Evolutionary conservation across 441 rosid species (phyloP), one percentile per base, ranked within the genome.

Genomic region (Macaranga tanarius): DNA sequence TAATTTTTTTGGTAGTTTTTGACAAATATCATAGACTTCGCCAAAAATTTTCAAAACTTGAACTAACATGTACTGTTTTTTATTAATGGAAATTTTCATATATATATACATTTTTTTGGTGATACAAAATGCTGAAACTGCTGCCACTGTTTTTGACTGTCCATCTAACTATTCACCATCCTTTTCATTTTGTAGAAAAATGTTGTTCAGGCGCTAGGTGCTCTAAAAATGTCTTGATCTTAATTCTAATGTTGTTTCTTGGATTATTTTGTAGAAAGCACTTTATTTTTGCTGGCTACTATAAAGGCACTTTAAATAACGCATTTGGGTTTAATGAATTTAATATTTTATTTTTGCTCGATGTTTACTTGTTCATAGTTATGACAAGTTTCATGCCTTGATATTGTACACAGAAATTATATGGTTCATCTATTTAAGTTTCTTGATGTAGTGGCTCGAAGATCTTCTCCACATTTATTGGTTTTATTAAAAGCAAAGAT

Each of bases 401-500:
- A 16, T 45, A 12, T 1, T 47, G n/a, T 55, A 20, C 25, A 38
- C 10, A 52, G 55, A n/a, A 1, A 4, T n/a, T 52, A 52, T 19
- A 3, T n/a, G 45, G 45, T 52, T 20, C 4, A n/a, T 52, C 17
- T 52, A 8, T 2, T 54, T 6, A 7, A 75, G 62, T 22, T 64
- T 63, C 65, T 77, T 57, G 50, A n/a, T 83, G 86, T 68, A 95
- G 97, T 38, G 96, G 99, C 59, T 92, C 88, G 4, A 95, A 92
- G 79, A 87, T 92, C 45, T 90, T 92, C 86, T 92, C 99, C 74
- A 84, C 94, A 11, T 95, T 92, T 80, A 86, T 95, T 47, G 97
- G 93, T 75, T 92, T 91, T 70, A 93, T 95, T 42, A 92, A 90
- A 84, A 92, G 97, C 87, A 91, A 92, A 85, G 96, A 92, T 74